Conservation (phyloP, 73 alveolate genomes). For the Symbiodinium pilosum region DNA sequence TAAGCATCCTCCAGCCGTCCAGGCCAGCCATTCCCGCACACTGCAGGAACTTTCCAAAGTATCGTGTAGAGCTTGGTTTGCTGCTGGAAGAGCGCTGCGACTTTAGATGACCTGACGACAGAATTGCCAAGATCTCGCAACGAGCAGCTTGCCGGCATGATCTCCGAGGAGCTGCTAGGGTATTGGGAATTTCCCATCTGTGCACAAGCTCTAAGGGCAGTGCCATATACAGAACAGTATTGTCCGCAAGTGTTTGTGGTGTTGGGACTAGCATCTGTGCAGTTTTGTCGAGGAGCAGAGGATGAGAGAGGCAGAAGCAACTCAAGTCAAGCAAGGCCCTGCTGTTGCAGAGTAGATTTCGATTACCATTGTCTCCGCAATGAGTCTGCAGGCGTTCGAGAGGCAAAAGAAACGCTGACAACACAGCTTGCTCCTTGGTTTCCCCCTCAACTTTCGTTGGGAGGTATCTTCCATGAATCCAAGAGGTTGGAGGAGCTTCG, state of each 20-base stretch:
- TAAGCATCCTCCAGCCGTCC: background rate
- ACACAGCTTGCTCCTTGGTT: background rate
- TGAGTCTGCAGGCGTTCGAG: background rate
- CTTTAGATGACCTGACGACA: background rate
- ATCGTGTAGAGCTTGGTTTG: background rate
- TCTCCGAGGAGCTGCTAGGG: background rate
- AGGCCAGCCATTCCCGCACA: background rate
- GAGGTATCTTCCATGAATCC: background rate
- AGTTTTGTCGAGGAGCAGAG: background rate
- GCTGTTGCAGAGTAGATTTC: too few species aligned
- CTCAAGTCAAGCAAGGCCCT: slow-evolving; percentile 3
- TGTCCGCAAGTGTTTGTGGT: too few species aligned
- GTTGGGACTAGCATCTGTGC: too few species aligned
- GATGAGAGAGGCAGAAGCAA: background rate
- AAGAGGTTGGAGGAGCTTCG: slow-evolving; percentile 4
- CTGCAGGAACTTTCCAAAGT: background rate
- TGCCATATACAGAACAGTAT: too few species aligned
- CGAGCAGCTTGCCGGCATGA: background rate
- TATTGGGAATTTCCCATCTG: too few species aligned
- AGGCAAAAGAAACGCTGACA: background rate
- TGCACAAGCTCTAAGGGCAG: too few species aligned
- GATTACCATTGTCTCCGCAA: too few species aligned
- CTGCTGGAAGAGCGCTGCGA: background rate
- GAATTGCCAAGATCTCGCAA: background rate
- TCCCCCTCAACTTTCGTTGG: too few species aligned